phyloP scores from a whole-genome alignment of 495 filamentous ascomycete species.

The Xylaria bambusicola region DNA sequence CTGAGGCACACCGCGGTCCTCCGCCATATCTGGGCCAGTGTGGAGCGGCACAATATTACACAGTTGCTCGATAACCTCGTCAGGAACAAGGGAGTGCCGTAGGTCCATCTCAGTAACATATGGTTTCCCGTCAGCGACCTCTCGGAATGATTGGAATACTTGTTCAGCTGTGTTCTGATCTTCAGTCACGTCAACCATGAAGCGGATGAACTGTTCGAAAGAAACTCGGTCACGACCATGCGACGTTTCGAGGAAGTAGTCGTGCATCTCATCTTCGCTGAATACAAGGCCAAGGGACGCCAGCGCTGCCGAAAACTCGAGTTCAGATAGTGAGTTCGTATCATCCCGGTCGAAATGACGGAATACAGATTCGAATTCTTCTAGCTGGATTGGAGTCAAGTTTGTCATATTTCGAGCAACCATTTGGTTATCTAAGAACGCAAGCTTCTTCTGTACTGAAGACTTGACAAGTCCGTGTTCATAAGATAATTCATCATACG shows the following conservation, averaged over 20 bases:
- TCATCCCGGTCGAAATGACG: conserved; percentile 95
- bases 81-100: conserved; percentile 88
- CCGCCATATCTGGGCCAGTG: conserved; percentile 73
- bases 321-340: conserved; percentile 85
- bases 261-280: conserved; percentile 94
- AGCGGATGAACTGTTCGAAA: conserved; percentile 98
- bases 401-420: conserved; percentile 99
- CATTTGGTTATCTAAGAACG: conserved; percentile 94
- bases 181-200: conserved; percentile 98
- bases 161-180: conserved; percentile 98
- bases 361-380: conserved; percentile 98
- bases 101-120: conserved; percentile 98
- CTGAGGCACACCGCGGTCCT: conserved; percentile 74
- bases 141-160: conserved; percentile 93
- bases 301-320: conserved; percentile 93
- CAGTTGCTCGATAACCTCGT: conserved; percentile 91
- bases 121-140: conserved; percentile 97
- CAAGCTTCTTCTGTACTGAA: conserved; percentile 90
- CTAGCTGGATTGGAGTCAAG: conserved; percentile 93
- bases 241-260: conserved; percentile 81
- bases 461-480: conserved; percentile 88
- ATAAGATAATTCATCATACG: conserved; percentile 92
- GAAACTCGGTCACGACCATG: conserved; percentile 73
- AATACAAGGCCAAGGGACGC: conserved; percentile 93
- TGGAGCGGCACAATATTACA: conserved; percentile 82